Conservation (phyloP, 1,284 basidiomycete species). For the Ustilago cynodontis region DNA sequence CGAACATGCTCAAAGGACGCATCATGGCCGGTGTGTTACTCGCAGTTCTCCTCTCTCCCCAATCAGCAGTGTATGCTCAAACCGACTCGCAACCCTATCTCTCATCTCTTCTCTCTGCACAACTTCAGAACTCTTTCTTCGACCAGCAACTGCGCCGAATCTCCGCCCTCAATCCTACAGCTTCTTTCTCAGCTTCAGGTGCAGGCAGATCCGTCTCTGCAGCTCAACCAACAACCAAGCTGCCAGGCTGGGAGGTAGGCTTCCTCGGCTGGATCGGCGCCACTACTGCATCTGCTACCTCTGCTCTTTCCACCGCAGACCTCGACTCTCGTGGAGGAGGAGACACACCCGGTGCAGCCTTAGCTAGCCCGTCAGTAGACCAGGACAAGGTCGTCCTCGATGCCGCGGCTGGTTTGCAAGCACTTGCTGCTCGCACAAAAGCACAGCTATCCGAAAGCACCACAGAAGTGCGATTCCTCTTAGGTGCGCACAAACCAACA, state of each 20-base stretch:
- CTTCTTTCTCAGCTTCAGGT: constrained; percentile 5
- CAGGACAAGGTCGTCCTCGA: constrained; percentile 37
- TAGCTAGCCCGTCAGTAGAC: constrained; percentile 38
- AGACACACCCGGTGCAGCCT: constrained; percentile 46
- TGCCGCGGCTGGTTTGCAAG: constrained; percentile 35
- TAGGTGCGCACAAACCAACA: constrained; percentile 26
- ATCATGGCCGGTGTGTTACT: constrained; percentile 50
- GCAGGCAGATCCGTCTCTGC: constrained; percentile 7
- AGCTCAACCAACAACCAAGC: constrained; percentile 40
- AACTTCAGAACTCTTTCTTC: constrained; percentile 38
- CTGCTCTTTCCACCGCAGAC: constrained; percentile 28
- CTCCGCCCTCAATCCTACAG: constrained; percentile 42
- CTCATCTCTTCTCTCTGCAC: constrained; percentile 34
- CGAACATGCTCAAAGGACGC: constrained; percentile 36
- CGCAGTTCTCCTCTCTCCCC: constrained; percentile 37
- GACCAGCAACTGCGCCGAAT: constrained; percentile 47
- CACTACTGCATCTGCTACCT: constrained; percentile 30
- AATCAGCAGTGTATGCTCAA: constrained; percentile 25
- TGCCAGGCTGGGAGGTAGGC: constrained; percentile 56
- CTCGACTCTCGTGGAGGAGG: constrained; percentile 39
- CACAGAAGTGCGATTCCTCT: constrained; percentile 15
- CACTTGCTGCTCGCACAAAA: constrained; percentile 35
- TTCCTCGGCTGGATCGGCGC: constrained; percentile 53
- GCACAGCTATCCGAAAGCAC: constrained; percentile 16
- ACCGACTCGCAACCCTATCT: constrained; percentile 31